These are phyloP conservation scores for Cercospora zeae-maydis DNA, from an alignment of 2,329 filamentous ascomycete genomes.

Conservation along the genomic window DNA sequence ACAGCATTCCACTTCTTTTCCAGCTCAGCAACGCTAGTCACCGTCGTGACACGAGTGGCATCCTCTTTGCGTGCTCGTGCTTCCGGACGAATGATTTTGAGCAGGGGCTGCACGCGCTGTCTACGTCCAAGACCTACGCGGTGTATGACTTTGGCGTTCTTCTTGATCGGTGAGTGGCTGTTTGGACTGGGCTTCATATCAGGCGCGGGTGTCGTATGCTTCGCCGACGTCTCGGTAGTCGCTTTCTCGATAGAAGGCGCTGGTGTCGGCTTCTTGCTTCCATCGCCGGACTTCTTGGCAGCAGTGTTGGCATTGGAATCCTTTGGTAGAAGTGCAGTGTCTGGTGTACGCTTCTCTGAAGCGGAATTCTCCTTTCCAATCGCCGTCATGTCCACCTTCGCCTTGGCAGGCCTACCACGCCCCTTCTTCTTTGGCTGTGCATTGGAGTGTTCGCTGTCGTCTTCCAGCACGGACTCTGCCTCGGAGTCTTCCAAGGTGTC, in stretches of 20 bases:
- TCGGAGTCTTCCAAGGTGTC: slow-evolving; percentile 16
- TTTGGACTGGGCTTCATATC: slow-evolving; percentile 12
- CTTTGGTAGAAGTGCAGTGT: slow-evolving; percentile 1
- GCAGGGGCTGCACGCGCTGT: slow-evolving; percentile 48
- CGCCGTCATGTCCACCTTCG: not conserved
- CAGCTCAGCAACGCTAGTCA: slow-evolving; percentile 17
- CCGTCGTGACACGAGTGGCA: slow-evolving; percentile 11
- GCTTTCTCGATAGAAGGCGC: slow-evolving; percentile 5
- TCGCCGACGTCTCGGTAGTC: not conserved
- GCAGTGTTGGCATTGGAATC: slow-evolving; percentile 12
- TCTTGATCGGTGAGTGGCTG: slow-evolving; percentile 23
- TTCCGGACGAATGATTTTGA: slow-evolving; percentile 22
- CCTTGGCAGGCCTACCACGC: slow-evolving; percentile 36
- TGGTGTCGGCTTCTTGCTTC: slow-evolving; percentile 5
- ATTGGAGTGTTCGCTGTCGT: slow-evolving; percentile 9
- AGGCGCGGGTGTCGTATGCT: slow-evolving; percentile 3
- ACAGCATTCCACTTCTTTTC: slow-evolving; percentile 10
- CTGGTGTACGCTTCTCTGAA: not conserved
- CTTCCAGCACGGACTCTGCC: slow-evolving; percentile 12
- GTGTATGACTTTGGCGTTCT: slow-evolving; percentile 38
- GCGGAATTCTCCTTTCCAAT: not conserved
- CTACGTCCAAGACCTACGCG: slow-evolving; percentile 48
- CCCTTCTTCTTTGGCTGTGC: slow-evolving; percentile 39
- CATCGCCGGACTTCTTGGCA: not conserved
- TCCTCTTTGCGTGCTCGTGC: slow-evolving; percentile 16